Evolutionary conservation across 2,329 filamentous ascomycete species (phyloP), one percentile per base, ranked within the genome.

Genomic region (Nemania sp.): DNA sequence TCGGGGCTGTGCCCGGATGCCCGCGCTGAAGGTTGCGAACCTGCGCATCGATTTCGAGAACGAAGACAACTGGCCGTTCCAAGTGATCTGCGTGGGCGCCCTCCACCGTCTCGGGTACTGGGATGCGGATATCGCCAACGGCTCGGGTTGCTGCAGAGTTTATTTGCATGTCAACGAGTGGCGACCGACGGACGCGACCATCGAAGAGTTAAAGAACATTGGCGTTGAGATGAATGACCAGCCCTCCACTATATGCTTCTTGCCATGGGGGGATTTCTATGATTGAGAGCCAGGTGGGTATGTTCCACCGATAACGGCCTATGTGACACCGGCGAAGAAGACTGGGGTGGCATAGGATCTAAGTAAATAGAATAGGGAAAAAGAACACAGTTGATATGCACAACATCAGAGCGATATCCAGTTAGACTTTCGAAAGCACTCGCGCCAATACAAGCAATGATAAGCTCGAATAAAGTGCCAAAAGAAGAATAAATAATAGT

Each of bases 1-100:
- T 47, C 55, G 62, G 22, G 53, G 49, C 49, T 65, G 56, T n/a
- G 55, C 41, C 26, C 45, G 55, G 20, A 58, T 64, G 62, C 54
- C 62, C 3, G 54, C 32, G 26, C 26, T 59, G 11, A 3, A 53
- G 5, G 8, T n/a, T 10, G 55, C 54, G 7, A 10, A 22, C 3
- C 13, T 64, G 26, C 20, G 13, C 5, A 35, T 38, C 18, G 32
- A 64, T 18, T 41, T 15, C 7, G 32, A 51, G 7, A 20, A 45
- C 32, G 7, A 7, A 1, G 11, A 29, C 0, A 2, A 22, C 5
- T 35, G 1, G 1, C 35, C 35, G 1, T 59, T 38, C 20, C 32
- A 64, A 35, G 47, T 64, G 27, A 7, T 10, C 22, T 52, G 26
- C 13, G 10, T 63, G n/a, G 53, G 20, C 1, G 11, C 52, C 41